Evolutionary conservation across 2,329 filamentous ascomycete genomes (phyloP), one percentile per base, ranked within the genome.

Genomic region (Lasiodiplodia hormozganensis): DNA sequence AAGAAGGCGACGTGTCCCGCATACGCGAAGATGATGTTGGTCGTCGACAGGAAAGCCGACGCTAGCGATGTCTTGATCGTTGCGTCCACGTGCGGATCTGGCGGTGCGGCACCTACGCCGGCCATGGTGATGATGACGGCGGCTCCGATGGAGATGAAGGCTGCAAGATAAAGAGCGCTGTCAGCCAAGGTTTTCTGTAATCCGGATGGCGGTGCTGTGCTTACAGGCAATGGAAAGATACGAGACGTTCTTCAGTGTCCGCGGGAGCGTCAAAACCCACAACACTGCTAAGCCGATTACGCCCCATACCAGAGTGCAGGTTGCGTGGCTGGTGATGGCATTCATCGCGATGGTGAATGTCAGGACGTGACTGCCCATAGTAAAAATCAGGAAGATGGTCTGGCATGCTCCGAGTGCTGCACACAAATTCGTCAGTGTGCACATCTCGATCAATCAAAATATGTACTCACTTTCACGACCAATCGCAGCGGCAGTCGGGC

Each of bases 21-120:
- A 80, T 90, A 93, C 68, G 91, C 90, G 70, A 93, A 88, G 70
- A 92, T 84, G 65, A 93, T 92, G 80, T 92, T 92, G 70, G 79
- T 73, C 11, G 76, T 74, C 10, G 77, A 58, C 40, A 69, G 68
- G 40, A 72, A 82, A 40, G 79, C 79, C 1, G 86, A 77, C 4
- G 82, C 71, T 23, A 79, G 77, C 16, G 80, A 77, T 23, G 80
- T 78, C 21, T 79, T 72, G 49, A 83, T 75, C 34, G 75, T 76
- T 7, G 72, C 73, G 2, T 36, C 16, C 23, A 69, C 34, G 25
- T 69, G 60, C 18, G 64, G 47, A 25, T 58, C 67, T 7, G 67
- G 47, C 5, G 58, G 67, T 2, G 52, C 23, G 47, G 78, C 68
- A 25, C 76, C 79, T 1, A 81, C 75, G 38, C 75, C 74, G 69